Evolutionary conservation across 495 filamentous ascomycete genomes (phyloP).

Genomic region (Daldinia grandis): DNA sequence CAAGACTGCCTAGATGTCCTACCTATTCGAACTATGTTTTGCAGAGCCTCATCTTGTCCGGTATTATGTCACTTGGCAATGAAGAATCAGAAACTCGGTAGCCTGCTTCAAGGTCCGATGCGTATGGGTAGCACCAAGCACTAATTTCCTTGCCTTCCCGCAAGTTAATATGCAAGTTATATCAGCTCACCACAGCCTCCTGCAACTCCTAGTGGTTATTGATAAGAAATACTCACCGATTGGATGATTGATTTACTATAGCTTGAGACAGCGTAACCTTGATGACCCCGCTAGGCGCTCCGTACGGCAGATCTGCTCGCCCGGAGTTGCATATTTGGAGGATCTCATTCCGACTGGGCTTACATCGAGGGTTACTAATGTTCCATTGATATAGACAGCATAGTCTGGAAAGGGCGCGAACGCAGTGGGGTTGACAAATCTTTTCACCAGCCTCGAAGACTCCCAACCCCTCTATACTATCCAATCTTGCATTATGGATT

Average conservation of each 20-base stretch:
- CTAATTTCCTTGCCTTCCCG: neutral
- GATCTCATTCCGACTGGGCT: neutral
- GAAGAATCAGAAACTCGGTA: neutral
- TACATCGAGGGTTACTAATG: neutral
- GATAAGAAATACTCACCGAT: neutral
- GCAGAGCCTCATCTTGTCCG: neutral
- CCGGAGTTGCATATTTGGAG: neutral
- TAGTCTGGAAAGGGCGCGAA: no score
- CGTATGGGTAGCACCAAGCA: neutral
- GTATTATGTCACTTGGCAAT: neutral
- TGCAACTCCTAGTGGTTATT: neutral
- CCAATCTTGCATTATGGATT: neutral
- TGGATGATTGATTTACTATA: neutral
- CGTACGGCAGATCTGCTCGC: neutral
- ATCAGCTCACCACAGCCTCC: neutral
- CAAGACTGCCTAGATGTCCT: neutral
- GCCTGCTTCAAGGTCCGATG: neutral
- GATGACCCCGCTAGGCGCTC: neutral
- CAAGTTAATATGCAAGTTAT: neutral
- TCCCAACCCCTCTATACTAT: neutral
- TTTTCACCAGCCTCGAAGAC: neutral
- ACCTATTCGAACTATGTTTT: neutral
- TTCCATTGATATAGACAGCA: neutral
- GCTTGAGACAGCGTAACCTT: neutral
- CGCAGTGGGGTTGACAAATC: neutral